Base-by-base conservation (phyloP, 352 stramenopile species). In the Globisporangium middletonii region DNA sequence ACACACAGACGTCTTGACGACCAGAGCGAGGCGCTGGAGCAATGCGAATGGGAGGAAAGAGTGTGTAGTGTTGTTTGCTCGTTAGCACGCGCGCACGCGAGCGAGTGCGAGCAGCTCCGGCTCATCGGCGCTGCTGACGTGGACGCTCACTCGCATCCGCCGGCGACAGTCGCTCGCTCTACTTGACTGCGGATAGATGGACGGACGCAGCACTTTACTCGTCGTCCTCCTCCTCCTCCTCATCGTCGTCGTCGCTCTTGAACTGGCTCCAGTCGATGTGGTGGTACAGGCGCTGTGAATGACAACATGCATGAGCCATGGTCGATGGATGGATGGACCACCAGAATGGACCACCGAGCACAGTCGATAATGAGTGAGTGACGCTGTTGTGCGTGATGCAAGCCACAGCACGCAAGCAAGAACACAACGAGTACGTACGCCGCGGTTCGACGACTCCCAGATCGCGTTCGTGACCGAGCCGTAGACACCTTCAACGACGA, bases 201-300 rank as follows among this genome's bases (percentile, higher is more conserved):
- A 43, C 43, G 4, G 7, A 46, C 16, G 28, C 47, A 57, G 19
- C 7, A 38, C 6, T 9, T 64, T 67, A 67, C 51, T 64, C 55
- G 37, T 72, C 69, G 33, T 74, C 72, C 18, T 88, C 73, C 30
- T 82, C 73, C 23, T 93, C 81, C 57, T 92, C 83, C 45, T 94
- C 84, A 2, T 94, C 84, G 53, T 91, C 80, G 58, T 86, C 77
- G 50, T 80, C 77, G 60, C 68, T 68, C 67, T 88, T 86, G 71
- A 94, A 94, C 66, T 92, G 73, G 38, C 71, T 79, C 84, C 84
- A 94, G 76, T 92, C 84, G 37, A 94, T 83, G 77, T 94, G 84
- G 67, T 94, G 80, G 70, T 92, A 94, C 75, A 94, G 68, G 53
- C 84, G 79, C 82, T 92, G 52, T 49, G 46, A 11, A 28, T 51